Evolutionary conservation across 108 stramenopile genomes (phyloP).

Genomic region (Parietichytrium sp.): DNA sequence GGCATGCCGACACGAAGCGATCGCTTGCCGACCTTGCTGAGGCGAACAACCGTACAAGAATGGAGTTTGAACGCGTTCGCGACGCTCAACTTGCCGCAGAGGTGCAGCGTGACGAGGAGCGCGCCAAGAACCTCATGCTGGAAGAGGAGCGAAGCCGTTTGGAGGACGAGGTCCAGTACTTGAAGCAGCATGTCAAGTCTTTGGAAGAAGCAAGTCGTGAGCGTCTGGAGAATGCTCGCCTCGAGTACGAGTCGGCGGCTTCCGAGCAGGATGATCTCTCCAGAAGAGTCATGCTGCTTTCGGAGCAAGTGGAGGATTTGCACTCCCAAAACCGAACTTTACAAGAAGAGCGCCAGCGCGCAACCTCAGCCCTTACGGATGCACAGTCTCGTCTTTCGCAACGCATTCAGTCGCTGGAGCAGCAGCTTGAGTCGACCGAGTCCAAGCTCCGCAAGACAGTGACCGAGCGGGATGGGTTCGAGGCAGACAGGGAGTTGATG

Average conservation of each 20-base stretch:
- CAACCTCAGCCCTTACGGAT: background rate
- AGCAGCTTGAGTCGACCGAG: background rate
- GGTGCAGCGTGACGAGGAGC: conserved; percentile 34
- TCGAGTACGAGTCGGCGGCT: conserved; percentile 31
- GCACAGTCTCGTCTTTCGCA: background rate
- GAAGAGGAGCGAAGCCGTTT: background rate
- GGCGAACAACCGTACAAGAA: background rate
- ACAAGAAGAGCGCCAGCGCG: conserved; percentile 35
- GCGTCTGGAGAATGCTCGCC: conserved; percentile 22
- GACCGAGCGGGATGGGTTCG: conserved; percentile 20
- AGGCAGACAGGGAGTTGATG: conserved; percentile 12
- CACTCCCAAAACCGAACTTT: background rate
- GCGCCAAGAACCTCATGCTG: conserved; percentile 37
- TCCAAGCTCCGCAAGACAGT: conserved; percentile 29
- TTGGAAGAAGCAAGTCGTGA: conserved; percentile 31
- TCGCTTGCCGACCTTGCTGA: conserved; percentile 12
- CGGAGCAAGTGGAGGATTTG: background rate
- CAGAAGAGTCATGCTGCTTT: background rate
- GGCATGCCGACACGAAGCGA: conserved; percentile 29
- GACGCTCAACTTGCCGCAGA: conserved; percentile 15
- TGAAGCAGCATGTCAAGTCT: conserved; percentile 12
- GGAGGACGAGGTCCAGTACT: conserved; percentile 20
- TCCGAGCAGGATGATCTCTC: conserved; percentile 7
- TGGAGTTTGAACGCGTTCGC: background rate
- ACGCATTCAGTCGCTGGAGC: background rate